Conservation (phyloP, 2,329 filamentous ascomycete genomes). For the Aspergillus jensenii region DNA sequence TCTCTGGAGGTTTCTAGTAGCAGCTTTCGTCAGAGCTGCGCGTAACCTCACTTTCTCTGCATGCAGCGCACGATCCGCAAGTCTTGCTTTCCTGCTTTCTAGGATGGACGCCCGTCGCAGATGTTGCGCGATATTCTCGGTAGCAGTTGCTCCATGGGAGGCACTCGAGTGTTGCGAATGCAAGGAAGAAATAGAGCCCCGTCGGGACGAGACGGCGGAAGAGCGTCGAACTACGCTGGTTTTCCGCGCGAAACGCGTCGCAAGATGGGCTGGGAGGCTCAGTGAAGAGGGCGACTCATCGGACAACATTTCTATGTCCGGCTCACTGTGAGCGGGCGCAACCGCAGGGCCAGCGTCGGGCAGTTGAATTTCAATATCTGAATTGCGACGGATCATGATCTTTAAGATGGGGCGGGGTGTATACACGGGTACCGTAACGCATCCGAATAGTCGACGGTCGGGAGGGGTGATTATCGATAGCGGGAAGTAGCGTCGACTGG, state of each 20-base stretch:
- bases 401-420: conserved; percentile 3
- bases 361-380: conserved; percentile 42
- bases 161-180: conserved; percentile 61
- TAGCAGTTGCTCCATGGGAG: conserved; percentile 51
- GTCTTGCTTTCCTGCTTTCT: conserved; percentile 62
- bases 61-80: conserved; percentile 65
- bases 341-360: conserved; percentile 33
- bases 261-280: conserved; percentile 60
- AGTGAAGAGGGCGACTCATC: conserved; percentile 40
- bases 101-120: conserved; percentile 65
- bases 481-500: conserved; percentile 1
- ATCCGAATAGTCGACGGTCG: conserved; percentile 50
- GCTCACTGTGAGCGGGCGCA: conserved; percentile 26
- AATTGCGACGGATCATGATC: conserved; percentile 43
- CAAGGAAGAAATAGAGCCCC: conserved; percentile 64
- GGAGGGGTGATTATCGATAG: conserved; percentile 18
- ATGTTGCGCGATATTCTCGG: conserved; percentile 64
- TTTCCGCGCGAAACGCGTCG: conserved; percentile 61
- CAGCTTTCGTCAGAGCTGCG: conserved; percentile 61
- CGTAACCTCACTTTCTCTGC: conserved; percentile 65
- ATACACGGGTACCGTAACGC: background rate
- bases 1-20: conserved; percentile 55
- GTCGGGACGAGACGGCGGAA: conserved; percentile 62
- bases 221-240: conserved; percentile 57
- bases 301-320: conserved; percentile 45